Evolutionary conservation across 345 rosid species (phyloP), one percentile per base, ranked within the genome.

Genomic region (Populus simonii): DNA sequence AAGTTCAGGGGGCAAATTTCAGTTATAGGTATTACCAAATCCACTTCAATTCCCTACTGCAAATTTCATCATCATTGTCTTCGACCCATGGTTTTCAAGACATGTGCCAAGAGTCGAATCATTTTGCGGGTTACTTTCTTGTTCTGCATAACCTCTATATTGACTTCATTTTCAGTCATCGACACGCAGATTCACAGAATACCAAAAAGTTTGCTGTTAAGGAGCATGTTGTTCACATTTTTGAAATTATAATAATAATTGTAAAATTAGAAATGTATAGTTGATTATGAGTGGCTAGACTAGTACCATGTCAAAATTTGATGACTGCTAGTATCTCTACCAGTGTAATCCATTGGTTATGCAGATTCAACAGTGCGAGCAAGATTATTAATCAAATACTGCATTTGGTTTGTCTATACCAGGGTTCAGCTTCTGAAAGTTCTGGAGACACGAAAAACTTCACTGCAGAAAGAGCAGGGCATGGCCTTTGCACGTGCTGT

Each of bases 401-500:
- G 65, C 33, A 4, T 73, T 67, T 72, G 66, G 65, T 61, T 35
- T 74, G 10, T 65, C 51, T 45, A 47, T 80, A 77, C 65, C 80
- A 96, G 98, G 87, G 91, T 86, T 79, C 95, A 96, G 84, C 97
- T 94, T 77, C 73, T 91, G 88, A 92, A 89, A 89, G 97, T 91
- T 80, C 83, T 96, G 78, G 98, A 92, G 90, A 89, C 95, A 57
- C 89, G 99, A 69, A 91, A 75, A 88, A 84, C 82, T 67, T 87
- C 85, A 79, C 85, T 96, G 76, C 98, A 89, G 88, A 94, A 94
- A 84, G 99, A 96, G 87, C 99, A 96, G 89, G 99, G 98, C 47
- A 96, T 96, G 99, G 98, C 98, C 80, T 96, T 96, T 84, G 99
- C 99, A 65, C 97, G 97, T 79, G 97, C 99, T 80, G 93, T 84